Base-by-base conservation (phyloP, 176 grass and related monocot genomes). In the Puccinellia tenuiflora region DNA sequence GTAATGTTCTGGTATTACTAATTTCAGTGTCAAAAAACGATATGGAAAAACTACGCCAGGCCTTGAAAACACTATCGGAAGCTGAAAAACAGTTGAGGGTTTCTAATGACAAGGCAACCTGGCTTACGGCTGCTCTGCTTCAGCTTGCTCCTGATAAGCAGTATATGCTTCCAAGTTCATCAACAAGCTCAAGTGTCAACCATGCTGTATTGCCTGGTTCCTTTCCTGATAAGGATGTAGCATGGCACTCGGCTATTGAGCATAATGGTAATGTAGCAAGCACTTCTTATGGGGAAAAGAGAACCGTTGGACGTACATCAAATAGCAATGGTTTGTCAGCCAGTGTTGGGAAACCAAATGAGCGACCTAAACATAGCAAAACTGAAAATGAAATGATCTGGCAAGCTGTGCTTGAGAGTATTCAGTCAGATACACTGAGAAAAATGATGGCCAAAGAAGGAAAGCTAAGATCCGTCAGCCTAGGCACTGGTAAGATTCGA, bases 101-200 rank as follows among this genome's bases (percentile, higher is more conserved):
- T 43, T 91, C 92, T 71, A 94, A 77, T 81, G 89, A 94, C 59
- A 94, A 89, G 76, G 53, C 84, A 84, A 91, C 92, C 47, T 94
- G 92, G 89, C 87, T 94, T 79, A 91, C 92, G 3, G 92, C 92
- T 89, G 92, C 89, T 85, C 81, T 94, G 42, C 89, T 94, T 89
- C 92, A 91, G 87, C 92, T 94, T 89, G 93, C 90, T 86, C 93
- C 93, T 73, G 93, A 95, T 61, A 89, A 90, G 85, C 90, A 92
- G 52, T 95, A 92, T 86, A 40, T 88, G 56, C 76, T 92, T 48
- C 90, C 87, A 68, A 84, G 76, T 86, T 92, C 92, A 80, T 92
- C 92, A 68, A 85, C 74, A 47, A 91, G 86, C 31, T 74, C 82
- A 22, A 95, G 85, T 84, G 71, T 88, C 18, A 92, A 86, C 52